Evolutionary conservation across 2,329 filamentous ascomycete genomes (phyloP).

Genomic region (Blastomyces gilchristii): DNA sequence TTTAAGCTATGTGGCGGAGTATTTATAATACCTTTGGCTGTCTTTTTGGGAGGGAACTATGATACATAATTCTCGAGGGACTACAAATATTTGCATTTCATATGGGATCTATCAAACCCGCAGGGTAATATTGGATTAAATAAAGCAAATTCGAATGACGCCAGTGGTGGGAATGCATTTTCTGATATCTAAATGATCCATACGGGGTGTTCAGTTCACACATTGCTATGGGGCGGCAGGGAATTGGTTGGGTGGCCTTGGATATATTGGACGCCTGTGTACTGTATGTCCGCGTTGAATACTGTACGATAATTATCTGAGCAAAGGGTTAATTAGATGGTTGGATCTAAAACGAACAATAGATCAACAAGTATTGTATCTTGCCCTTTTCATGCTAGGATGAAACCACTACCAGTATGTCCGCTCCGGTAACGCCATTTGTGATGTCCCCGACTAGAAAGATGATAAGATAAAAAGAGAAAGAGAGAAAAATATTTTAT

Average conservation of each 20-base stretch:
- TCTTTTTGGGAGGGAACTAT: background rate
- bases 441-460: background rate
- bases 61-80: background rate
- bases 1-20: conserved; percentile 25
- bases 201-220: background rate
- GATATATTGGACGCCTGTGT: background rate
- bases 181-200: background rate
- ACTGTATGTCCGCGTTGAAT: background rate
- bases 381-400: conserved; percentile 2
- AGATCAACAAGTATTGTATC: conserved; percentile 4
- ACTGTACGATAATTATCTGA: background rate
- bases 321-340: background rate
- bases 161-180: background rate
- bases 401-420: background rate
- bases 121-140: too few species aligned
- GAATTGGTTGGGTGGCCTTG: background rate
- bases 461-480: background rate
- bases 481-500: background rate
- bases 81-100: background rate
- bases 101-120: background rate
- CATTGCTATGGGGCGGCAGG: background rate
- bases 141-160: background rate
- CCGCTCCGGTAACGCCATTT: background rate
- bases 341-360: conserved; percentile 2
- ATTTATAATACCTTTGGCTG: background rate